These are phyloP conservation scores for Ceratobasidium papillatum DNA, from an alignment of 1,284 basidiomycete species.

Conservation along the genomic window DNA sequence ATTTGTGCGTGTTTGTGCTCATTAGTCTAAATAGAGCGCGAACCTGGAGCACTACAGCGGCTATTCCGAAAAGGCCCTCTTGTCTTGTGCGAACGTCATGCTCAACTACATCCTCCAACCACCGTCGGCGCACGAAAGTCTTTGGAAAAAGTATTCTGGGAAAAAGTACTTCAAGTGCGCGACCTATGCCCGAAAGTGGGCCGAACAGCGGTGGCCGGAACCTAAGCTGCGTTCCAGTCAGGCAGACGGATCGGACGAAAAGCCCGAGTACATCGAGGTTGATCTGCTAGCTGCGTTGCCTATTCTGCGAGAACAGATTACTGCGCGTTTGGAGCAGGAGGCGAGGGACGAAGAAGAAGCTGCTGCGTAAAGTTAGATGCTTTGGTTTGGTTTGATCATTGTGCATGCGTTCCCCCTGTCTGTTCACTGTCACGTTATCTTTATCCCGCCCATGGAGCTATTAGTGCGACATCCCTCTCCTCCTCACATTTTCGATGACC, in stretches of 20 bases:
- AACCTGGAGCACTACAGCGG: slow-evolving; percentile 93
- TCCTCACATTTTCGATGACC: not conserved
- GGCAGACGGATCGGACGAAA: not conserved
- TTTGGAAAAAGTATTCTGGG: slow-evolving; percentile 83
- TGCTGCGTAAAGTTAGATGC: not conserved
- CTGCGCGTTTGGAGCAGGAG: slow-evolving; percentile 25
- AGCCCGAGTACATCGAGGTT: not conserved
- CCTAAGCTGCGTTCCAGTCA: slow-evolving; percentile 17
- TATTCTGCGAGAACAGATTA: slow-evolving; percentile 19
- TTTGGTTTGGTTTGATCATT: not conserved
- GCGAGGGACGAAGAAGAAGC: slow-evolving; percentile 13
- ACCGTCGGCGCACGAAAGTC: slow-evolving; percentile 74
- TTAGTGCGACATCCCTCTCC: slow-evolving; percentile 1
- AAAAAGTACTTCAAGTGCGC: slow-evolving; percentile 86
- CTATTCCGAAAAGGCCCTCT: slow-evolving; percentile 83
- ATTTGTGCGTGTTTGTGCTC: not conserved
- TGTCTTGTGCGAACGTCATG: slow-evolving; percentile 93
- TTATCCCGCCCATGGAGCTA: slow-evolving; percentile 29
- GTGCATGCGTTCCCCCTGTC: slow-evolving; percentile 5
- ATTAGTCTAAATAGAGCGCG: slow-evolving; percentile 64
- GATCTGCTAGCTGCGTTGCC: slow-evolving; percentile 26
- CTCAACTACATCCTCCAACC: slow-evolving; percentile 85
- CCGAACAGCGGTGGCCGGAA: slow-evolving; percentile 30
- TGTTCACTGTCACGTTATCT: slow-evolving; percentile 19
- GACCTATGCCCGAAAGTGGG: slow-evolving; percentile 43